phyloP scores from a whole-genome alignment of 2,329 filamentous ascomycete genomes.

The Bretziella fagacearum region DNA sequence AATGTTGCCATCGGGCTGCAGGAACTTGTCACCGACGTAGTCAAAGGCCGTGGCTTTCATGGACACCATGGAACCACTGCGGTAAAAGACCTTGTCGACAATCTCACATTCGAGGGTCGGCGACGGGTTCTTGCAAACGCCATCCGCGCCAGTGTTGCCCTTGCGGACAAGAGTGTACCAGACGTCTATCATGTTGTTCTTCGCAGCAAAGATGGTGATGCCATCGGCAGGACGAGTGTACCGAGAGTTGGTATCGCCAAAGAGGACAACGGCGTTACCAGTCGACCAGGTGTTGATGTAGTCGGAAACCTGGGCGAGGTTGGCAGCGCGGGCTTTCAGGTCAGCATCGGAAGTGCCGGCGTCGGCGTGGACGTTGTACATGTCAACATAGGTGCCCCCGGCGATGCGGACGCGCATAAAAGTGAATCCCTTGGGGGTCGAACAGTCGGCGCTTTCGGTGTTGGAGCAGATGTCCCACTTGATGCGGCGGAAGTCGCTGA shows the following conservation, averaged over 20 bases:
- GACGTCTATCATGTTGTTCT: conserved; percentile 37
- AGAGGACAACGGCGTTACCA: conserved; percentile 46
- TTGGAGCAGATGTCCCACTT: conserved; percentile 44
- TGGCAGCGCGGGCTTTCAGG: conserved; percentile 36
- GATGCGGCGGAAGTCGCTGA: conserved; percentile 35
- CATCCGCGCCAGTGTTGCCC: conserved; percentile 29
- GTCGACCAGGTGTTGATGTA: conserved; percentile 38
- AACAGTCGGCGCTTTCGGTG: conserved; percentile 39
- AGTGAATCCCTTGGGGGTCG: conserved; percentile 54
- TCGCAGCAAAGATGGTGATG: conserved; percentile 31
- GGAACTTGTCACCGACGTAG: conserved; percentile 40
- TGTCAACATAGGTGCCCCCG: conserved; percentile 36
- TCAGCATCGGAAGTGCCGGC: conserved; percentile 40
- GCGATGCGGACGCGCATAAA: conserved; percentile 42
- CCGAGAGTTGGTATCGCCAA: conserved; percentile 48
- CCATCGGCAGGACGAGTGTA: conserved; percentile 43
- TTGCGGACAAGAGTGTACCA: conserved; percentile 40
- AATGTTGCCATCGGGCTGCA: conserved; percentile 37
- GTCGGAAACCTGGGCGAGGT: conserved; percentile 40
- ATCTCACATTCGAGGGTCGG: conserved; percentile 40
- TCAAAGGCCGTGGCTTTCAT: conserved; percentile 33
- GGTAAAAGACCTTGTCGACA: conserved; percentile 51
- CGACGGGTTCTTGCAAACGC: conserved; percentile 41
- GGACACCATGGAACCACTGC: conserved; percentile 29
- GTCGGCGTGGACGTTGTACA: conserved; percentile 52